Base-by-base conservation (phyloP, 208 protist species). In the Leishmania turanica region DNA sequence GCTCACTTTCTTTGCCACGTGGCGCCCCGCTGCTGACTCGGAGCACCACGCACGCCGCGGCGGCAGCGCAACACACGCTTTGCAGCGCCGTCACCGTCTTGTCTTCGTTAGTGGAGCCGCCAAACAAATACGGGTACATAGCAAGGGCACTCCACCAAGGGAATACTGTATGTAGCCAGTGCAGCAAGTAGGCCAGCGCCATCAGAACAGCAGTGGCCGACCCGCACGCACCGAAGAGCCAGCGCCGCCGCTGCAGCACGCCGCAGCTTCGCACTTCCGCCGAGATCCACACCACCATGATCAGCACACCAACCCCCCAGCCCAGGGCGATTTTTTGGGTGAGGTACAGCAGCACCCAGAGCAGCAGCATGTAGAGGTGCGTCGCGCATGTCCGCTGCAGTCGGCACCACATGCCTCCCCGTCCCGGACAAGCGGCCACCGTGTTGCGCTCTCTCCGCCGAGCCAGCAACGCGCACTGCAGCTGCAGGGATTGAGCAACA, bases 251-350 rank as follows among this genome's bases (percentile, higher is more conserved):
- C 72, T 81, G 73, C 53, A 85, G 82, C 60, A 81, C 71, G 2
- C 82, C 72, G 64, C 78, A 77, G 60, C 70, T 56, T 60, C 82
- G 77, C 62, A 85, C 71, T 11, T 85, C 82, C 1, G 82, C 82
- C 1, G 56, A 37, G 51, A 21, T 54, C 82, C 82, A 85, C 54
- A 82, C 62, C 17, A 75, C 45, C 27, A 56, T 6, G 13, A 82
- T 3, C 19, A 85, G 72, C 45, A 54, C 21, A 0, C 71, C 82
- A 8, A 79, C 82, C 27, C 37, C 65, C 72, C 77, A 78, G 2
- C 82, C 82, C 53, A 85, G 49, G 21, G 75, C 77, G 49, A 65
- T 75, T 24, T 17, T 42, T 62, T 85, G 81, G 0, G 81, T 72
- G n/a, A 75, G 47, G 47, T 42, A 53, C 31, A 85, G 62, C 19